phyloP scores from a whole-genome alignment of 2,329 filamentous ascomycete species.

The Colletotrichum tanaceti region DNA sequence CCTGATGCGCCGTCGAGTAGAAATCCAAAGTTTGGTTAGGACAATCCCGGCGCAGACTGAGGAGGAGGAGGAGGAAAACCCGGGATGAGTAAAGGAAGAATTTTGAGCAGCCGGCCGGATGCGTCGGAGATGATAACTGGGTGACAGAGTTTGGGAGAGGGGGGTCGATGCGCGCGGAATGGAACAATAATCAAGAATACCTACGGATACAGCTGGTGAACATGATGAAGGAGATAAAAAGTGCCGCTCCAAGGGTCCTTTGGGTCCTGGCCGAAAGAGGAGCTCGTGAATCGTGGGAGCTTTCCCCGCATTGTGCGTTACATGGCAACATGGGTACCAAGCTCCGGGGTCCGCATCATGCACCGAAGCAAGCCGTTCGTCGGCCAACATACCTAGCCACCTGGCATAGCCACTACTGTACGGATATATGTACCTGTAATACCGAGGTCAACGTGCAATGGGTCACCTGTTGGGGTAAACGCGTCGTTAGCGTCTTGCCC shows the following conservation, averaged over 20 bases:
- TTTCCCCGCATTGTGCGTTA: slow-evolving; percentile 34
- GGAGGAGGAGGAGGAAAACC: neutral
- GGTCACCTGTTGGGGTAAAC: slow-evolving; percentile 33
- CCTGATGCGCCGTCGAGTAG: too few relatives aligned
- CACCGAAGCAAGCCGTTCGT: slow-evolving; percentile 29
- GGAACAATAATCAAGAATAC: slow-evolving; percentile 6
- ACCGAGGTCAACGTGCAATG: slow-evolving; percentile 26
- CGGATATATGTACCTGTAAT: too few relatives aligned
- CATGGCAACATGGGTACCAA: too few relatives aligned
- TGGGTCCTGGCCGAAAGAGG: neutral
- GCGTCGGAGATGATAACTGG: neutral
- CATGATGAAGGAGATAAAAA: neutral
- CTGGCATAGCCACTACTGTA: neutral
- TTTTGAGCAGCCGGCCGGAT: neutral
- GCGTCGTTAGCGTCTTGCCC: slow-evolving; percentile 22
- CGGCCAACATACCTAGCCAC: slow-evolving; percentile 1
- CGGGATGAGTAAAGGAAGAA: neutral
- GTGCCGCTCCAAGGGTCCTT: too few relatives aligned
- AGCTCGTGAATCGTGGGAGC: neutral
- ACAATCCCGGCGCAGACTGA: too few relatives aligned
- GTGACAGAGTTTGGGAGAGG: neutral
- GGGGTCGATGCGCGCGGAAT: slow-evolving; percentile 17
- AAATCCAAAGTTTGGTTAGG: too few relatives aligned
- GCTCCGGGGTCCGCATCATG: slow-evolving; percentile 14
- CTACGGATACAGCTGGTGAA: too few relatives aligned